Conservation (phyloP, 495 filamentous ascomycete genomes). For the Penicillium cinerascens region DNA sequence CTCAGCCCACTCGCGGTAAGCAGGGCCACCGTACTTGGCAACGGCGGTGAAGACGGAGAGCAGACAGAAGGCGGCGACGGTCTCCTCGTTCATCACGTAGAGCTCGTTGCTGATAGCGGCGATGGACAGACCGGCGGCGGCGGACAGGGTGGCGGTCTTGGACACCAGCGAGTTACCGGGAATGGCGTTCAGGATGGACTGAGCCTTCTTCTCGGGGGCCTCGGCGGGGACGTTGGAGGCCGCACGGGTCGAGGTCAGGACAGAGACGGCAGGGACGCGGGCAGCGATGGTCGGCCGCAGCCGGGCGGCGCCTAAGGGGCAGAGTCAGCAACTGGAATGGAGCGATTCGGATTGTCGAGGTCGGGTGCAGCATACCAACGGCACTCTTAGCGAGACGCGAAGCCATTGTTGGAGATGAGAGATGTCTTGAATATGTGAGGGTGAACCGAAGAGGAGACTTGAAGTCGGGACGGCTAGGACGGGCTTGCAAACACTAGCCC, state of each 20-base stretch:
- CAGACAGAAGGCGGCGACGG: slow-evolving; percentile 83
- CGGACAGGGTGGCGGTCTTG: slow-evolving; percentile 95
- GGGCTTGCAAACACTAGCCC: slow-evolving; percentile 77
- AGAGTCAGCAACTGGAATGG: slow-evolving; percentile 26
- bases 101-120: slow-evolving; percentile 99
- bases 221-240: slow-evolving; percentile 73
- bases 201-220: slow-evolving; percentile 90
- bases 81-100: slow-evolving; percentile 98
- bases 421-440: slow-evolving; percentile 37
- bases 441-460: slow-evolving; percentile 47
- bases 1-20: slow-evolving; percentile 90
- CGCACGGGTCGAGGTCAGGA: slow-evolving; percentile 62
- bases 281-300: slow-evolving; percentile 70
- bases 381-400: slow-evolving; percentile 90
- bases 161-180: slow-evolving; percentile 81
- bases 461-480: slow-evolving; percentile 69
- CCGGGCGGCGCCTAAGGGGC: slow-evolving; percentile 73
- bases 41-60: slow-evolving; percentile 85
- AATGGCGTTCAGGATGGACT: slow-evolving; percentile 88
- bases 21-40: slow-evolving; percentile 86
- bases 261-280: slow-evolving; percentile 70
- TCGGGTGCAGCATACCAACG: slow-evolving; percentile 62
- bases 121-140: slow-evolving; percentile 81
- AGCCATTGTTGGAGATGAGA: slow-evolving; percentile 71
- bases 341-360: slow-evolving; percentile 4